Percentiles rank a stretch among this genome's conserved stretches.
Conservation (phyloP, 306 rosid genomes). For the Trichosanthes truncata region DNA sequence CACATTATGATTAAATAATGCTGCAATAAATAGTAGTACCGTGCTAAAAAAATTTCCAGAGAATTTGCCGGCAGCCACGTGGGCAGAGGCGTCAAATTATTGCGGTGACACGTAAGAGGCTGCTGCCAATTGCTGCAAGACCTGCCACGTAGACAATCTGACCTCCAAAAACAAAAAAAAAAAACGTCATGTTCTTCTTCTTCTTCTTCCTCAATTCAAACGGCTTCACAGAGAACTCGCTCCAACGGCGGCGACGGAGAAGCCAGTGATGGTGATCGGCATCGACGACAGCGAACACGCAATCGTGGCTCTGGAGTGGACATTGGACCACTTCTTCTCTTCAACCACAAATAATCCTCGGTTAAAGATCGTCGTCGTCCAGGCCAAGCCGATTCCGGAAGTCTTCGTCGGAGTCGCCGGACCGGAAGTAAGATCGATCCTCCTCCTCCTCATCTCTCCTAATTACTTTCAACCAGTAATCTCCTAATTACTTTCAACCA, state of each 20-base stretch:
- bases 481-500: no score
- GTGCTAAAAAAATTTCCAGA: no score
- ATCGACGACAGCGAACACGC: slow-evolving; percentile 42
- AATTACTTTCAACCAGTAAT: not conserved
- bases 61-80: not conserved
- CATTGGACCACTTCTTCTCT: slow-evolving; percentile 18
- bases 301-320: slow-evolving; percentile 38
- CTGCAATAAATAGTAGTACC: no score
- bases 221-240: not conserved
- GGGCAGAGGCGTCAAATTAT: not conserved
- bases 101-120: not conserved
- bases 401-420: slow-evolving; percentile 42
- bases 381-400: slow-evolving; percentile 42
- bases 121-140: not conserved
- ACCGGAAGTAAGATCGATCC: slow-evolving; percentile 27
- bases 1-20: no score
- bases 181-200: not conserved
- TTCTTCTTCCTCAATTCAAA: not conserved
- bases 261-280: slow-evolving; percentile 35
- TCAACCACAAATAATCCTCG: not conserved
- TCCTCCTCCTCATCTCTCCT: not conserved
- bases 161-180: not conserved
- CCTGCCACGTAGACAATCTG: not conserved
- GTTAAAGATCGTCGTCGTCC: slow-evolving; percentile 44
- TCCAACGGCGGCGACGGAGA: slow-evolving; percentile 12